Evolutionary conservation across 345 rosid genomes (phyloP), one percentile per base, ranked within the genome.

Genomic region (Corymbia maculata): DNA sequence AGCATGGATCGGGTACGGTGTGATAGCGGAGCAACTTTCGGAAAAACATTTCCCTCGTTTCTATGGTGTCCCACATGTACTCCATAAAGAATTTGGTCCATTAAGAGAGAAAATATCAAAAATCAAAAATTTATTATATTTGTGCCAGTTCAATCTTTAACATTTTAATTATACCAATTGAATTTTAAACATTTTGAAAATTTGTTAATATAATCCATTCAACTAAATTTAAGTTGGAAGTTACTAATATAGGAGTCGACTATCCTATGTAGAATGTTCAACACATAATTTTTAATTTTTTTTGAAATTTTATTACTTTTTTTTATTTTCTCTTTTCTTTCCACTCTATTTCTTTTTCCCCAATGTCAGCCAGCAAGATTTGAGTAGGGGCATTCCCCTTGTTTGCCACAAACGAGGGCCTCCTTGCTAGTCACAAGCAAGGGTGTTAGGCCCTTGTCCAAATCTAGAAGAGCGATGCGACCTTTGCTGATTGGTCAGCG

Each of bases 201-300:
- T 55, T 55, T 55, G 13, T 0, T 5, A 4, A 55, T 9, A 22
- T 55, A 55, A 55, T 55, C 28, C 0, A 9, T 55, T 55, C 13
- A 1, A 55, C 6, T 1, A 55, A 36, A 55, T 55, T 55, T 55
- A 0, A 0, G 0, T 21, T 0, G 1, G 0, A 55, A 55, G 9
- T 22, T 22, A 55, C 61, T 55, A 8, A 55, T 12, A 55, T 55
- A 6, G 0, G 22, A 4, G 0, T 55, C 8, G 2, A 55, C 0
- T 22, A 21, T 55, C 22, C 1, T 55, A 55, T 21, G 1, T 22
- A 2, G 2, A 2, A 55, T 21, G 61, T 55, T 1, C 0, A 0
- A 2, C 28, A 4, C 4, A 36, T 36, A 36, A 36, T 36, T 36
- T 55, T 55, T 8, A 3, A 55, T 3, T 8, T 55, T 22, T 55